Conservation (phyloP, 2,329 filamentous ascomycete genomes). For the Cladosporium sp. region DNA sequence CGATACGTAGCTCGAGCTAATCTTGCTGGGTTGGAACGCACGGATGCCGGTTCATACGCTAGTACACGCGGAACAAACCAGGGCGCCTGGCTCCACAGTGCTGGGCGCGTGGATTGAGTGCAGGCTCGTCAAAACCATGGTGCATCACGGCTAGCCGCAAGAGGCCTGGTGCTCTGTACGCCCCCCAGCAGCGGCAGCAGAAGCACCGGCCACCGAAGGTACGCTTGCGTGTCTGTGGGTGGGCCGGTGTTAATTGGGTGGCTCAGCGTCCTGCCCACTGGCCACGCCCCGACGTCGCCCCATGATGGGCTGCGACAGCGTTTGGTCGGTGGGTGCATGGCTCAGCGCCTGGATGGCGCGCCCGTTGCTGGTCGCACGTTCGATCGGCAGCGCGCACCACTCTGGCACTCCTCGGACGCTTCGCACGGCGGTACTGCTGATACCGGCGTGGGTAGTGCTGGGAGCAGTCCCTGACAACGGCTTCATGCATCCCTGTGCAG, state of each 20-base stretch:
- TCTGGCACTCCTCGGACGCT: conserved; percentile 14
- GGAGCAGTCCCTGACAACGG: conserved; percentile 8
- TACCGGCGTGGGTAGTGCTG: conserved; percentile 6
- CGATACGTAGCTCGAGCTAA: conserved; percentile 23
- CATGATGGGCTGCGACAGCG: conserved; percentile 18
- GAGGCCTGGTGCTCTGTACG: conserved; percentile 16
- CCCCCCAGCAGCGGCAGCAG: conserved; percentile 17
- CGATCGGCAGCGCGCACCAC: conserved; percentile 19
- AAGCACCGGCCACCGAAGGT: conserved; percentile 19
- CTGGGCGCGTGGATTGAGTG: conserved; percentile 17
- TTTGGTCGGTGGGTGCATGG: conserved; percentile 20
- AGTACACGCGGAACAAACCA: conserved; percentile 18
- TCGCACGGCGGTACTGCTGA: conserved; percentile 20
- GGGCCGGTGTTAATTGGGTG: conserved; percentile 22
- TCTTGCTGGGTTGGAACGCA: conserved; percentile 22
- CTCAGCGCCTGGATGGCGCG: conserved; percentile 12
- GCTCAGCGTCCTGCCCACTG: conserved; percentile 21
- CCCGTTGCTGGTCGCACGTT: conserved; percentile 20
- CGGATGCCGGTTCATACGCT: conserved; percentile 20
- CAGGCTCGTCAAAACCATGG: conserved; percentile 21
- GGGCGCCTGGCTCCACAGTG: conserved; percentile 21
- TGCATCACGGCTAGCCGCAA: conserved; percentile 18
- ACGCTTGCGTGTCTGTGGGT: conserved; percentile 21
- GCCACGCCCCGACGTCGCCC: conserved; percentile 18
- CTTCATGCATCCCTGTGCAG: conserved; percentile 4